Base-by-base conservation (phyloP, 768 basidiomycete genomes). In the Lepiota venenata region DNA sequence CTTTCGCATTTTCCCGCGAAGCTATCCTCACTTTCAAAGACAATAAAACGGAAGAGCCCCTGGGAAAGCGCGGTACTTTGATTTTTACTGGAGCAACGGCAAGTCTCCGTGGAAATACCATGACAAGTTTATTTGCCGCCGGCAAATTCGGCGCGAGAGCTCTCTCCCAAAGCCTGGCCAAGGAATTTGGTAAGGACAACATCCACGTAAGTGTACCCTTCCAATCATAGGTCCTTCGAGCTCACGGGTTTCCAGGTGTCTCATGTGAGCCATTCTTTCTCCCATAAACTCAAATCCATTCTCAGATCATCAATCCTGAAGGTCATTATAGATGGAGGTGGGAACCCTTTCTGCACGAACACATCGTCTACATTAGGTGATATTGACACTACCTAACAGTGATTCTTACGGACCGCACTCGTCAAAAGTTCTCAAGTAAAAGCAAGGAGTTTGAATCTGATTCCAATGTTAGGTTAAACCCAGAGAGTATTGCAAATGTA, bases 71-170 rank as follows among this genome's bases (percentile, higher is more conserved):
- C 22, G 88, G 88, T 6, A 79, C 83, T 0, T 66, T 90, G 44
- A 76, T 88, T 12, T 87, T 88, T 63, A 90, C 87, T 0, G 86
- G 87, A 0, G 88, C 88, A 1, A 89, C 88, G 6, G 83, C 88
- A 5, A 75, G 81, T 50, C 52, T 79, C 16, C 71, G 88, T 51
- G 88, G 88, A 4, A 88, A 87, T 52, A 69, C 70, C 2, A 69
- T 67, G 0, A 87, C 85, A 0, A 84, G 83, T 47, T 78, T 74
- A 1, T 84, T 88, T 60, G 74, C 87, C 3, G 80, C 85, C 2
- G 80, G 79, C 0, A 89, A 88, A 63, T 80, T 78, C 48, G 87
- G 79, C 3, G 32, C 81, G 35, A 72, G 88, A 40, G 83, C 82
- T 0, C 70, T 90, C 43, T 79, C 81, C 0, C 88, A 90, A 69